Percentiles rank a stretch among this genome's conserved stretches.
These are phyloP conservation scores for Phycomyces blakesleeanus DNA, from an alignment of 192 early-diverging fungal genomes.

Conservation along the genomic window DNA sequence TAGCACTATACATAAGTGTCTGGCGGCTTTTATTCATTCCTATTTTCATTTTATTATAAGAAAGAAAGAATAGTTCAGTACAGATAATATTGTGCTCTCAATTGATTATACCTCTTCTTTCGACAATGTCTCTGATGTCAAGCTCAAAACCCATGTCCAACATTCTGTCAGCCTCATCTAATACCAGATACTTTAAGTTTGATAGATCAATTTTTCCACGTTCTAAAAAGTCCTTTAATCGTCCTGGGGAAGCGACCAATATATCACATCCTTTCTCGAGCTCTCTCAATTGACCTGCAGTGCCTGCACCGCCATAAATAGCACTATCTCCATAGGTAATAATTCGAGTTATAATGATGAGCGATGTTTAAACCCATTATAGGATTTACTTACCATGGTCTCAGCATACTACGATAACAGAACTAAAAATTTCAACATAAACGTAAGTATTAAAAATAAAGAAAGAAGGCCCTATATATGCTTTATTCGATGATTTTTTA, in stretches of 20 bases:
- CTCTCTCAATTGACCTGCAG: conserved; percentile 44
- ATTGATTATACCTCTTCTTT: conserved; percentile 16
- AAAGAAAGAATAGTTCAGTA: too few species aligned
- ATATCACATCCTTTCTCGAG: conserved; percentile 65
- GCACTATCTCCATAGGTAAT: conserved; percentile 1
- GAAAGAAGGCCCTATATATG: too few species aligned
- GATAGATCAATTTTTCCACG: conserved; percentile 40
- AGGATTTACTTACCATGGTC: conserved; percentile 53
- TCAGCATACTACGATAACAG: conserved; percentile 25
- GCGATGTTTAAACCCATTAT: conserved; percentile 39
- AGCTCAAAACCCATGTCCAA: conserved; percentile 92
- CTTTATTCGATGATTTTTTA: too few species aligned
- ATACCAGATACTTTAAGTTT: conserved; percentile 62
- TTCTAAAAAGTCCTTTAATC: conserved; percentile 69
- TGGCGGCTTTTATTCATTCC: conserved; percentile 50
- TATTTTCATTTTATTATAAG: not conserved
- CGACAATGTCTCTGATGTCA: conserved; percentile 63
- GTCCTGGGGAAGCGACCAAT: conserved; percentile 92
- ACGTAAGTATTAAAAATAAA: too few species aligned
- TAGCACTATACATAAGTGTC: conserved; percentile 92
- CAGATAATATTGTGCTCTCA: not conserved
- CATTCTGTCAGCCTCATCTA: conserved; percentile 93
- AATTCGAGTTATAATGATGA: not conserved
- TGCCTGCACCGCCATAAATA: conserved; percentile 63
- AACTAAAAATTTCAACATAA: too few species aligned